phyloP scores from a whole-genome alignment of 192 early-diverging fungal species.

The Chytriomyces sp. region DNA sequence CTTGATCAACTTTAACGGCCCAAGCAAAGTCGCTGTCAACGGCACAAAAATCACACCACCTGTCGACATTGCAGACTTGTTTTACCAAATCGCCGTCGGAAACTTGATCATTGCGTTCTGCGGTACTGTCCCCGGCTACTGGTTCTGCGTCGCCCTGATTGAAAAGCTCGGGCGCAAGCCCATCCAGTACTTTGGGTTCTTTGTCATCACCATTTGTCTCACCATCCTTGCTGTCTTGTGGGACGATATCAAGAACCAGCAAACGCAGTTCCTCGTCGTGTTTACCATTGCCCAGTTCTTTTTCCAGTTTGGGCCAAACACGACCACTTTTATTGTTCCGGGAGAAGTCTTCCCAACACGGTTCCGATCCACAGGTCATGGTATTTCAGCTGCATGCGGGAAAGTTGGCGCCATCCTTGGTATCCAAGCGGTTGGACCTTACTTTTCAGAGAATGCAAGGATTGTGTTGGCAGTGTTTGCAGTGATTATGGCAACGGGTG shows the following conservation, averaged over 20 bases:
- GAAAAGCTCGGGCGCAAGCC: constrained; percentile 87
- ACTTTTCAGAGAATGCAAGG: constrained; percentile 31
- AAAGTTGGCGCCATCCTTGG: constrained; percentile 79
- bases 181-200: constrained; percentile 94
- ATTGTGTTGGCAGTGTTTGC: constrained; percentile 41
- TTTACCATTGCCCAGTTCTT: constrained; percentile 61
- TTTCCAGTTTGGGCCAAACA: constrained; percentile 96
- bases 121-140: constrained; percentile 88
- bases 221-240: constrained; percentile 48
- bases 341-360: constrained; percentile 76
- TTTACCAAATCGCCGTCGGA: constrained; percentile 68
- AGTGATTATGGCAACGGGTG: constrained; percentile 50
- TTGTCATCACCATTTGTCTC: constrained; percentile 75
- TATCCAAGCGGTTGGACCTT: constrained; percentile 50
- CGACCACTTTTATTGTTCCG: constrained; percentile 84
- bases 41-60: constrained; percentile 35
- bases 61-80: constrained; percentile 55
- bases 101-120: constrained; percentile 84
- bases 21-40: constrained; percentile 21
- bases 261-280: constrained; percentile 50
- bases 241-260: constrained; percentile 30
- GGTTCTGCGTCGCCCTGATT: constrained; percentile 88
- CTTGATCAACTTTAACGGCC: constrained; percentile 45
- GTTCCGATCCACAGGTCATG: constrained; percentile 77
- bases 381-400: constrained; percentile 78